Conservation (phyloP, 352 stramenopile species). For the Globisporangium irregulare region DNA sequence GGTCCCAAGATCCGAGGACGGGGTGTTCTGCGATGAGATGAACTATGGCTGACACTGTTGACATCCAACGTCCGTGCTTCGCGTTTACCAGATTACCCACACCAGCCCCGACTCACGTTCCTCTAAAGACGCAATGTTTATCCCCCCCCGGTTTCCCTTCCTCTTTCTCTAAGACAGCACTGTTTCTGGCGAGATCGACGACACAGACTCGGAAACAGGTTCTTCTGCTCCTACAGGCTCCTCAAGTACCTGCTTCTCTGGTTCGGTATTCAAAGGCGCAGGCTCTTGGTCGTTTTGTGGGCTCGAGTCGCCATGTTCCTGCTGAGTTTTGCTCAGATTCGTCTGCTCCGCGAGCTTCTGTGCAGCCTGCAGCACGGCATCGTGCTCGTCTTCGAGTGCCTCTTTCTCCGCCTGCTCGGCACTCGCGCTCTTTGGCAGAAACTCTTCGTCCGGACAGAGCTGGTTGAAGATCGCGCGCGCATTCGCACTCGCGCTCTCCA, state of each 20-base stretch:
- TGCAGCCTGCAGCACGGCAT: constrained; percentile 55
- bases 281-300: neutral
- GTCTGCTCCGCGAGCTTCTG: constrained; percentile 38
- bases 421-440: constrained; percentile 66
- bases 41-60: neutral
- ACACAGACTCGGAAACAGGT: neutral
- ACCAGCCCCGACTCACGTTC: too few relatives aligned
- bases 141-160: too few relatives aligned
- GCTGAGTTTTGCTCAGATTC: neutral
- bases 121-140: too few relatives aligned
- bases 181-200: neutral
- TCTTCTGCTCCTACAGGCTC: neutral
- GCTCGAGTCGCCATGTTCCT: neutral
- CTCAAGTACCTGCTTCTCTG: neutral
- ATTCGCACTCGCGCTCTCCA: constrained; percentile 59
- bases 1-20: too few relatives aligned
- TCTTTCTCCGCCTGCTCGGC: constrained; percentile 54
- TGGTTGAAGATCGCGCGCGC: constrained; percentile 57
- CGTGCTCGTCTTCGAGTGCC: constrained; percentile 54
- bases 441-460: constrained; percentile 50
- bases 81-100: neutral
- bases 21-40: neutral
- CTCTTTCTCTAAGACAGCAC: neutral
- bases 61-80: neutral
- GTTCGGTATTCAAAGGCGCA: neutral